Base-by-base conservation (phyloP, 164 flowering plant species). In the Cinnamomum chago region DNA sequence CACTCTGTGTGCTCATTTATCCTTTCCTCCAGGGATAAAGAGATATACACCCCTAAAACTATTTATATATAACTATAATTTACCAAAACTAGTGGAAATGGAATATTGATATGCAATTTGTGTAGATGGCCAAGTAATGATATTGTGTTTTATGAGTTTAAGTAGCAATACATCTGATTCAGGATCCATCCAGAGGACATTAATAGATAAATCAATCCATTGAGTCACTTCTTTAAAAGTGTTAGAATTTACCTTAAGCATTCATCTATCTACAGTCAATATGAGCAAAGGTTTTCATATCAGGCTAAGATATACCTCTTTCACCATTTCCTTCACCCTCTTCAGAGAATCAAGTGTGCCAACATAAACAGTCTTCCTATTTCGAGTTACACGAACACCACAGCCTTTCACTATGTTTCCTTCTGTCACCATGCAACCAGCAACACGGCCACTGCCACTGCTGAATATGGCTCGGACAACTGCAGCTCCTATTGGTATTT, bases 401-500 rank as follows among this genome's bases (percentile, higher is more conserved):
- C 94, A 92, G 72, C 85, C 92, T 80, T 88, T 90, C 75, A 81
- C 85, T 10, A 92, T 71, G 77, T 90, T 92, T 70, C 98, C 98
- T 69, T 91, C 97, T 15, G 86, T 84, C 64, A 92, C 90, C 93
- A 92, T 91, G 85, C 98, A 95, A 75, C 98, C 98, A 79, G 95
- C 97, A 84, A 88, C 91, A 74, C 90, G 94, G 72, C 97, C 94
- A 82, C 97, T 95, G 70, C 97, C 97, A 81, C 97, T 91, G 81
- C 90, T 91, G 76, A 92, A 95, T 50, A 82, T 77, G 4, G 97
- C 95, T 24, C 94, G 86, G 50, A 95, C 91, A 76, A 88, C 93
- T 11, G 95, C 98, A 72, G 85, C 78, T 72, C 97, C 98, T 76
- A 92, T 88, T 65, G 90, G 84, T 71, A 88, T 76, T 86, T 88